A percentile compares a stretch with the other conserved stretches of the same genome.
phyloP scores from a whole-genome alignment of 2,329 filamentous ascomycete genomes.

The Dendryphion nanum region DNA sequence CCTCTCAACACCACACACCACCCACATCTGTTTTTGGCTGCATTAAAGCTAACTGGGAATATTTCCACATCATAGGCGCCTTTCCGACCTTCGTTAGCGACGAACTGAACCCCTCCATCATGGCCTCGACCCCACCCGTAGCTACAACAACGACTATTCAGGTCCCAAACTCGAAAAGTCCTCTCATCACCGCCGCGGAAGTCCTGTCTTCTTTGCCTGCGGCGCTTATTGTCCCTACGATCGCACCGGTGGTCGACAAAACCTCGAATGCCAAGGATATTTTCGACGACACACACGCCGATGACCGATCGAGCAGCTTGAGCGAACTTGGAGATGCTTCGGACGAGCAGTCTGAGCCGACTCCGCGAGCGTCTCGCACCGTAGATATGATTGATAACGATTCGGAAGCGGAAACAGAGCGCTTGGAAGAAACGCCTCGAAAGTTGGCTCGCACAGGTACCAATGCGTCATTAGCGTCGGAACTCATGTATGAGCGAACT shows the following conservation, averaged over 20 bases:
- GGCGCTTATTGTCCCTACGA: slow-evolving; percentile 16
- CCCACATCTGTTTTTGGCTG: no score
- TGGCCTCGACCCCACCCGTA: slow-evolving; percentile 43
- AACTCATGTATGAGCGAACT: slow-evolving; percentile 31
- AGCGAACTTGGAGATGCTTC: slow-evolving; percentile 86
- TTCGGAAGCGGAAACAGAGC: slow-evolving; percentile 91
- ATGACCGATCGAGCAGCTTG: slow-evolving; percentile 74
- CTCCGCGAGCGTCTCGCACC: slow-evolving; percentile 21
- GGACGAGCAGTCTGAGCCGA: slow-evolving; percentile 51
- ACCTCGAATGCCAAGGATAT: slow-evolving; percentile 8
- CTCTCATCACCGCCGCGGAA: slow-evolving; percentile 12
- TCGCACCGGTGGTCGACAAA: slow-evolving; percentile 10
- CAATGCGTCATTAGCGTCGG: slow-evolving; percentile 33
- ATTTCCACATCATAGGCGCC: no score
- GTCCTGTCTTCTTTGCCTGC: slow-evolving; percentile 27
- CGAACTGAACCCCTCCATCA: slow-evolving; percentile 35
- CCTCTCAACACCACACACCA: no score
- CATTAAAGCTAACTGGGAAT: no score
- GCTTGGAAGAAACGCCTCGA: slow-evolving; percentile 83
- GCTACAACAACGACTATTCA: slow-evolving; percentile 15
- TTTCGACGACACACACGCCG: slow-evolving; percentile 54
- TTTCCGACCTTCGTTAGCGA: slow-evolving; percentile 13
- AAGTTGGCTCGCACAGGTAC: slow-evolving; percentile 48
- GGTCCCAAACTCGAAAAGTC: slow-evolving; percentile 11
- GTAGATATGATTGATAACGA: slow-evolving; percentile 55